A percentile compares a stretch with the other conserved stretches of the same genome.
Conservation (phyloP, 2,329 filamentous ascomycete genomes). For the Fusarium cicatricum region DNA sequence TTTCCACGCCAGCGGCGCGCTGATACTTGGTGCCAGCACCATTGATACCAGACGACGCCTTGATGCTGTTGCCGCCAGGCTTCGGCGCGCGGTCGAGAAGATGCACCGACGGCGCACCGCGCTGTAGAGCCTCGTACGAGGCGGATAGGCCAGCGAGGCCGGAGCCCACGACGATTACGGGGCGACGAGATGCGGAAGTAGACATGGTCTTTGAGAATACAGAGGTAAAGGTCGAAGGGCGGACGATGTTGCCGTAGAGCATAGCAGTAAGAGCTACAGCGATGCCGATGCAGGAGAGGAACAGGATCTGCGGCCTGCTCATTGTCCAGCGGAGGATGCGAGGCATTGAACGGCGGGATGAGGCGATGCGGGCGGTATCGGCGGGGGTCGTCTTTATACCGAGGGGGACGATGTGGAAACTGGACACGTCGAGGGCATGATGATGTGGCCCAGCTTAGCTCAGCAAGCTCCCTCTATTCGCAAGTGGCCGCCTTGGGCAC, state of each 20-base stretch:
- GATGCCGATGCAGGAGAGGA: conserved; percentile 42
- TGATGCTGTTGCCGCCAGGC: conserved; percentile 71
- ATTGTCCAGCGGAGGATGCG: conserved; percentile 42
- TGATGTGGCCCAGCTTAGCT: conserved; percentile 10
- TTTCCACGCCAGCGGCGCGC: conserved; percentile 44
- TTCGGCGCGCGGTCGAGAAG: conserved; percentile 67
- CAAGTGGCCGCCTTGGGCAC: conserved; percentile 1
- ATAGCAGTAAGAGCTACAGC: conserved; percentile 42
- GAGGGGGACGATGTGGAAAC: neutral
- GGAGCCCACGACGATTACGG: conserved; percentile 69
- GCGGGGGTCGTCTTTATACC: conserved; percentile 31
- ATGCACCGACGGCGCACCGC: conserved; percentile 58
- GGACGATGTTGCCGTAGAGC: conserved; percentile 40
- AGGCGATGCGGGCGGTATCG: conserved; percentile 32
- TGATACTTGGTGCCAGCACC: conserved; percentile 68
- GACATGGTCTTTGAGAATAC: conserved; percentile 41
- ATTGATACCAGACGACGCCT: conserved; percentile 73
- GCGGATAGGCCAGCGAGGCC: conserved; percentile 70
- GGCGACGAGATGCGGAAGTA: conserved; percentile 25
- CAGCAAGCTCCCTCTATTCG: conserved; percentile 1
- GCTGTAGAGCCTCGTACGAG: conserved; percentile 62
- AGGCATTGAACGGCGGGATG: conserved; percentile 32
- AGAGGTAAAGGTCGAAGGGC: conserved; percentile 29
- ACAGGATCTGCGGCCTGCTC: conserved; percentile 40
- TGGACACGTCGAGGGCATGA: conserved; percentile 8